These are phyloP conservation scores for Pterulicium gracile DNA, from an alignment of 1,284 basidiomycete species.

Conservation along the genomic window DNA sequence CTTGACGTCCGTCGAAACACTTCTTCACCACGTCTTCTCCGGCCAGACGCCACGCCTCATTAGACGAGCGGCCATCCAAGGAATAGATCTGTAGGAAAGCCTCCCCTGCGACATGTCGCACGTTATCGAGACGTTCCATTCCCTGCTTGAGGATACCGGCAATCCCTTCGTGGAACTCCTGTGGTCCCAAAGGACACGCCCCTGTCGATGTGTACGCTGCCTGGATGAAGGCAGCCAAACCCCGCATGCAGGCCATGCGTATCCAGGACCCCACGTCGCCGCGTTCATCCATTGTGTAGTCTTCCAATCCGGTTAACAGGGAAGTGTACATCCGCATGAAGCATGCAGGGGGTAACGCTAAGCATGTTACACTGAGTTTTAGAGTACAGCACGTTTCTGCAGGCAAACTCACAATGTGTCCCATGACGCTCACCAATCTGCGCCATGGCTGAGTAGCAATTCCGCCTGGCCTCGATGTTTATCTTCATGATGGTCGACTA, in stretches of 20 bases:
- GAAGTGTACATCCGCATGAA: neutral
- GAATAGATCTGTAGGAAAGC: slow-evolving; percentile 31
- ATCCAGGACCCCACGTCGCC: slow-evolving; percentile 99
- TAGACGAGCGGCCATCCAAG: neutral
- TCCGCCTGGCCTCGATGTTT: slow-evolving; percentile 59
- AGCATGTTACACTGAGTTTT: too few species aligned
- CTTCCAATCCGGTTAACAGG: slow-evolving; percentile 60
- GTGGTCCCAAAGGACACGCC: slow-evolving; percentile 34
- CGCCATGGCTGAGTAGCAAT: slow-evolving; percentile 59
- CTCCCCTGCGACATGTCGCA: slow-evolving; percentile 70
- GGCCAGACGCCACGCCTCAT: neutral
- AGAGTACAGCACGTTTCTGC: too few species aligned
- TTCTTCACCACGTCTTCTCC: neutral
- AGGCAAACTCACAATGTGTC: slow-evolving; percentile 31
- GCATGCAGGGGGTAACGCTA: neutral
- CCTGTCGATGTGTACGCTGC: slow-evolving; percentile 29
- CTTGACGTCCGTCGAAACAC: neutral
- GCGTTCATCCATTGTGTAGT: slow-evolving; percentile 90
- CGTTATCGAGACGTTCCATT: slow-evolving; percentile 85
- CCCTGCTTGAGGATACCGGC: slow-evolving; percentile 79
- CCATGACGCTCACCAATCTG: slow-evolving; percentile 30
- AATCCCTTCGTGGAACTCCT: slow-evolving; percentile 46
- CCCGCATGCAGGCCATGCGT: slow-evolving; percentile 64
- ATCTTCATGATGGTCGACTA: slow-evolving; percentile 32
- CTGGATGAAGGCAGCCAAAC: slow-evolving; percentile 40